These are phyloP conservation scores for Mrakia frigida DNA, from an alignment of 768 basidiomycete genomes.

Conservation along the genomic window DNA sequence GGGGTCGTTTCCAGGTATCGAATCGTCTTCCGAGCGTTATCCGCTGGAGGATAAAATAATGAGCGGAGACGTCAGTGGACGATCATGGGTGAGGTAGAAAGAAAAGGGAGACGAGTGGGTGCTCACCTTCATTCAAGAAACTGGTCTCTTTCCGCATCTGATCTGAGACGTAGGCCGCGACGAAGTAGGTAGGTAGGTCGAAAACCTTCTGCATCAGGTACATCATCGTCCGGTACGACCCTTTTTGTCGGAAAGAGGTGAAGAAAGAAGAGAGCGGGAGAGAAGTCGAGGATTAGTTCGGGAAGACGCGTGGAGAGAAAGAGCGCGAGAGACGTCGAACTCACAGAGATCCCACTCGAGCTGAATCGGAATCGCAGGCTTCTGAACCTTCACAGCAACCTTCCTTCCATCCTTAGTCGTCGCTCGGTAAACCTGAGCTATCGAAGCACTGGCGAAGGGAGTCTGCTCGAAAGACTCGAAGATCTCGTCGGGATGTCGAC, in stretches of 20 bases:
- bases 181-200: slow-evolving; percentile 59
- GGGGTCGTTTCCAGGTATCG: slow-evolving; percentile 66
- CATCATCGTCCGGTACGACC: slow-evolving; percentile 6
- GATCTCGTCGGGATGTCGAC: slow-evolving; percentile 58
- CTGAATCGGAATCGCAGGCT: slow-evolving; percentile 41
- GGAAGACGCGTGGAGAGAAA: slow-evolving; percentile 35
- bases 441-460: slow-evolving; percentile 79
- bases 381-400: slow-evolving; percentile 93
- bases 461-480: slow-evolving; percentile 72
- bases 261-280: too few species aligned
- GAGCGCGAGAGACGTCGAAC: slow-evolving; percentile 45
- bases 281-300: too few species aligned
- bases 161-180: slow-evolving; percentile 55
- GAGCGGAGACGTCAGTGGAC: too few species aligned
- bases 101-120: neutral
- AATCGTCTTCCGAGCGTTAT: slow-evolving; percentile 67
- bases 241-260: neutral
- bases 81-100: too few species aligned
- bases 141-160: slow-evolving; percentile 80
- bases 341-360: slow-evolving; percentile 54
- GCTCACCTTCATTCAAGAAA: slow-evolving; percentile 58
- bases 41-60: slow-evolving; percentile 48
- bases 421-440: slow-evolving; percentile 83
- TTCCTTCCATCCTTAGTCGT: slow-evolving; percentile 49
- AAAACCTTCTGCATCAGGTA: slow-evolving; percentile 54